These are phyloP conservation scores for Shiraia sp. DNA, from an alignment of 2,329 filamentous ascomycete genomes.

Conservation along the genomic window DNA sequence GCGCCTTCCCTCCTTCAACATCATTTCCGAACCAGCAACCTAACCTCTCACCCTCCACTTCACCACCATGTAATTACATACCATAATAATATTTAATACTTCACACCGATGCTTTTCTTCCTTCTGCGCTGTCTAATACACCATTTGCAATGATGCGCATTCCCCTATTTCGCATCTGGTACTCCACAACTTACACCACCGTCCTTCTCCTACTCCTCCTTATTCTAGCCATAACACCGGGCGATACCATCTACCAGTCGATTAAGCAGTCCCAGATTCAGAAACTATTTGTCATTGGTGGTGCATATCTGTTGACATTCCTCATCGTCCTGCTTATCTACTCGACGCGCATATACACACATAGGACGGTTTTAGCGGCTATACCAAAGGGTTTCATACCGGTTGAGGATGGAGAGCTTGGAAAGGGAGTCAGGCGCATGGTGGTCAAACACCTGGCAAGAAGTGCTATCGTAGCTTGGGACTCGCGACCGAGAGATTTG, in stretches of 20 bases:
- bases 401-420: constrained; percentile 81
- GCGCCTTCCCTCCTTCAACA: too few species aligned
- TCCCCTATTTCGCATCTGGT: constrained; percentile 76
- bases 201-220: constrained; percentile 73
- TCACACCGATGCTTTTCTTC: constrained; percentile 23
- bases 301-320: constrained; percentile 74
- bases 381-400: constrained; percentile 90
- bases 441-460: constrained; percentile 72
- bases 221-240: constrained; percentile 78
- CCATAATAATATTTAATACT: constrained; percentile 28
- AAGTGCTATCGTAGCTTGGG: constrained; percentile 81
- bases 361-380: constrained; percentile 73
- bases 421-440: constrained; percentile 72
- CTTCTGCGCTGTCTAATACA: constrained; percentile 5
- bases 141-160: constrained; percentile 45
- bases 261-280: constrained; percentile 67
- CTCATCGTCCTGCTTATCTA: constrained; percentile 76
- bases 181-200: constrained; percentile 75
- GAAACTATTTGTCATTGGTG: constrained; percentile 81
- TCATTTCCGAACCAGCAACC: too few species aligned
- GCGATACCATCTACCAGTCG: constrained; percentile 77
- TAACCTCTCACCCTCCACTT: too few species aligned
- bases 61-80: too few species aligned
- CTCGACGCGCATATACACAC: constrained; percentile 82
- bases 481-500: constrained; percentile 69